A percentile compares a stretch with the other conserved stretches of the same genome.
Conservation (phyloP, 495 filamentous ascomycete species). For the Chaetomidium leptoderma region DNA sequence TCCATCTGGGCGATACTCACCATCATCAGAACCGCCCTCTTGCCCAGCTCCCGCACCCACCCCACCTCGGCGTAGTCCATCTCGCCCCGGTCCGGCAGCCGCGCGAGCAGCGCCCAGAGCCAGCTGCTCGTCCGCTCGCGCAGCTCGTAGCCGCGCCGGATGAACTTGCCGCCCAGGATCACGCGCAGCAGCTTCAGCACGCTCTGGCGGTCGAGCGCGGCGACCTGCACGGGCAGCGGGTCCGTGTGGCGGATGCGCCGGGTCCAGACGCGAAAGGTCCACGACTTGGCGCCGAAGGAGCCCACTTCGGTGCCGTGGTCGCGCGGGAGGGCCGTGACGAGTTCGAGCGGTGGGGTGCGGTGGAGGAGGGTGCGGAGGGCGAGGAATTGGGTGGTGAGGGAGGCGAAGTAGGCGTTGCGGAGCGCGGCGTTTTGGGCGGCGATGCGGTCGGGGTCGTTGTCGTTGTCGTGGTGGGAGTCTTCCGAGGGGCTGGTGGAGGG, state of each 20-base stretch:
- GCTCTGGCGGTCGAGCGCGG: conserved; percentile 59
- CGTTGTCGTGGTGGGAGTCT: neutral
- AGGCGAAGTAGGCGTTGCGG: conserved; percentile 57
- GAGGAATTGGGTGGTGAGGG: conserved; percentile 57
- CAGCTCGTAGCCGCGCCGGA: conserved; percentile 46
- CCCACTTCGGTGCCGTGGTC: conserved; percentile 56
- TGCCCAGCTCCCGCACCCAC: conserved; percentile 55
- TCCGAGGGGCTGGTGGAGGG: conserved; percentile 2
- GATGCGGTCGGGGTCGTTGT: conserved; percentile 25
- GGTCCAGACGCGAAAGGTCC: conserved; percentile 49
- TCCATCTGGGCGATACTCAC: conserved; percentile 48
- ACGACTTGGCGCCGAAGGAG: conserved; percentile 37
- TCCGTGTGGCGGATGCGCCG: conserved; percentile 49
- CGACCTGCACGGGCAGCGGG: conserved; percentile 64
- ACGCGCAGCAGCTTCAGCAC: conserved; percentile 54
- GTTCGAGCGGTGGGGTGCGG: conserved; percentile 46
- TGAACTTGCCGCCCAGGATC: conserved; percentile 42
- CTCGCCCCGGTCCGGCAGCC: conserved; percentile 53
- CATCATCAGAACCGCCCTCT: conserved; percentile 53
- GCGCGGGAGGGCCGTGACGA: conserved; percentile 49
- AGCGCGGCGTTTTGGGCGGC: conserved; percentile 50
- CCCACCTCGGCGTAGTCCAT: conserved; percentile 55
- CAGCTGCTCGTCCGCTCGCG: conserved; percentile 50
- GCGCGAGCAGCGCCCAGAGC: conserved; percentile 60
- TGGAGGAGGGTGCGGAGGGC: conserved; percentile 56